Evolutionary conservation across 2,329 filamentous ascomycete genomes (phyloP), one percentile per base, ranked within the genome.

Genomic region (Penicillium sp.): DNA sequence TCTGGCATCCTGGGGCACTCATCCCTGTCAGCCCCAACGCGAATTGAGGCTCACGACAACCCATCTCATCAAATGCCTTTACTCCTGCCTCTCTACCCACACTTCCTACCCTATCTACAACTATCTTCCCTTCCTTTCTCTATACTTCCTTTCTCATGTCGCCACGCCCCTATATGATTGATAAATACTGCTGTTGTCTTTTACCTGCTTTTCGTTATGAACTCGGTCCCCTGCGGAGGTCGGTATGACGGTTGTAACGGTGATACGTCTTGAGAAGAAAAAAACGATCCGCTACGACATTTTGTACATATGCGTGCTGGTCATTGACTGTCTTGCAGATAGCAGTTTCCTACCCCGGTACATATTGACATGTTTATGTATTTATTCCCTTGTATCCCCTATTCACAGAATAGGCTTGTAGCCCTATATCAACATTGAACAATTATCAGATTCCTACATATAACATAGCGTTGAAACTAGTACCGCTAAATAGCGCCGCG

Each of bases 101-200:
- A 13, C 38, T 34, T 9, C 7, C 14, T 29, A 13, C 22, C 9
- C 14, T 42, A 40, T 18, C 11, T 2, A 14, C 49, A 8, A 32
- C 35, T 39, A 16, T 20, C 13, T 46, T 29, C 11, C 39, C 47
- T 50, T 18, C 37, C 55, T 55, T 55, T 53, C 18, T 31, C 13
- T 24, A n/a, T 31, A 13, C 14, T 24, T 56, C 58, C 61, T 48
- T 52, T 59, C 53, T 66, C 61, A 67, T 59, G 65, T 61, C 55
- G 65, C 61, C 52, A 67, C 50, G 65, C 63, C 58, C 58, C 60
- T 63, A 56, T 62, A 67, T 66, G 65, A 67, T 60, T 63, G 62
- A 64, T 62, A 62, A 59, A 64, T 56, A 57, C 39, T 59, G 35
- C 48, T 53, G 59, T 53, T 58, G 45, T 37, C 50, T 46, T 55